Conservation (phyloP, 805 yeast species). For the Cyberlindnera misumaiensis region DNA sequence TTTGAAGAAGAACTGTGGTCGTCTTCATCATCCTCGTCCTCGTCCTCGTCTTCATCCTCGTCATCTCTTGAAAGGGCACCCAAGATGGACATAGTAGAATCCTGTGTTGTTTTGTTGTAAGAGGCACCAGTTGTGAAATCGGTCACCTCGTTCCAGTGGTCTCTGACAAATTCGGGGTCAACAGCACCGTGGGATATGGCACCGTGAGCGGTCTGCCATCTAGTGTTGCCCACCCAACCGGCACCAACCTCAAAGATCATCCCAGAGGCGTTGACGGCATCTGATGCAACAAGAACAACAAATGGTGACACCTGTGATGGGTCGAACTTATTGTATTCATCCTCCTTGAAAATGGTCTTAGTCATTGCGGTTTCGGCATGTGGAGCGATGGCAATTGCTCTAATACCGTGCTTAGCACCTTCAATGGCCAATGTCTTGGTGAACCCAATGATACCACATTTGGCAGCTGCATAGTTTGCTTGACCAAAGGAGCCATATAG, state of each 20-base stretch:
- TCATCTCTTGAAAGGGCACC: constrained; percentile 44
- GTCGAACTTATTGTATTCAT: constrained; percentile 76
- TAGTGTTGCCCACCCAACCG: constrained; percentile 91
- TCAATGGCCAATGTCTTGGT: constrained; percentile 84
- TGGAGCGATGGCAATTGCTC: constrained; percentile 84
- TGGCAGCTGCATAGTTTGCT: constrained; percentile 92
- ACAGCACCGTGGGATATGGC: constrained; percentile 41
- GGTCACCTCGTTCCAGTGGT: constrained; percentile 57
- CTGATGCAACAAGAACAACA: constrained; percentile 72
- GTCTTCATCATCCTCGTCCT: constrained; percentile 39
- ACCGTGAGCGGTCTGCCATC: constrained; percentile 94
- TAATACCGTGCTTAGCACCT: constrained; percentile 73
- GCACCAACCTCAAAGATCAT: constrained; percentile 89
- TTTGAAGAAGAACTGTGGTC: constrained; percentile 38
- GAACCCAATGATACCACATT: constrained; percentile 80
- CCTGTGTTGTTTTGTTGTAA: constrained; percentile 57
- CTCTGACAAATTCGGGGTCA: constrained; percentile 65
- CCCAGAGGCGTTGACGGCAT: constrained; percentile 63
- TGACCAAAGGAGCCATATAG: constrained; percentile 98
- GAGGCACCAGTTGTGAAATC: constrained; percentile 50
- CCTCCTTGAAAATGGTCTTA: constrained; percentile 70
- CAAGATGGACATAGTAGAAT: constrained; percentile 74
- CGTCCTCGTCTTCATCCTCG: constrained; percentile 34
- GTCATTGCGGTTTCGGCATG: constrained; percentile 99
- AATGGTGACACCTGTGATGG: constrained; percentile 90